Evolutionary conservation across 169 alveolate species (phyloP).

Genomic region (Plasmodium inui): DNA sequence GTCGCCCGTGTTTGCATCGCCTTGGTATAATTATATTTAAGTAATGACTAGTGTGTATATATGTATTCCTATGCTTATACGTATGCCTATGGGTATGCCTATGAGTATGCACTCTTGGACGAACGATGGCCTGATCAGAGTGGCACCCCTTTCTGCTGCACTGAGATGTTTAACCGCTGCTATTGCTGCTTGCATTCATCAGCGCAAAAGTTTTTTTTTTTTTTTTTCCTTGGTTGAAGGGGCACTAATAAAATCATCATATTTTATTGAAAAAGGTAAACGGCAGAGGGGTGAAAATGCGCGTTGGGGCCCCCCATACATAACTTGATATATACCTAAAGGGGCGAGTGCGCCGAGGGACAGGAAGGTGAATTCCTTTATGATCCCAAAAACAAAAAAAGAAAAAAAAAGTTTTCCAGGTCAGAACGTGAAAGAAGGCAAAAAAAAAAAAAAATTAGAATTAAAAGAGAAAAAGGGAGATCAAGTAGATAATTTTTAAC

Average conservation of each 20-base stretch:
- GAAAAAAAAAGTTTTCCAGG: background rate
- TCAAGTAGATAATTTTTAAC: no score
- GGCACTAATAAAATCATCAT: background rate
- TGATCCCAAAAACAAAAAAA: background rate
- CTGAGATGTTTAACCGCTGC: background rate
- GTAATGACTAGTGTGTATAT: background rate
- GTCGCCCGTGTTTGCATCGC: background rate
- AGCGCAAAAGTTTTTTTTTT: background rate
- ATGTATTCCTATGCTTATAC: background rate
- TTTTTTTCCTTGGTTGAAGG: background rate
- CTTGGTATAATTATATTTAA: background rate
- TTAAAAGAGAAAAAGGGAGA: background rate
- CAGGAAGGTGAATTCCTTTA: background rate
- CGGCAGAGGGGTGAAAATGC: background rate
- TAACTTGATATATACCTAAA: background rate
- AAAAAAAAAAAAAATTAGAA: no score
- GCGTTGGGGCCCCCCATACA: background rate
- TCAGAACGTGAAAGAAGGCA: background rate
- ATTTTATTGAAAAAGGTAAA: background rate
- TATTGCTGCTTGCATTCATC: background rate
- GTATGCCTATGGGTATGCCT: background rate
- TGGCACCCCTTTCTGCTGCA: background rate
- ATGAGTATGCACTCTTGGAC: background rate
- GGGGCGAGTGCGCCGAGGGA: background rate
- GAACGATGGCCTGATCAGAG: background rate